These are phyloP conservation scores for Penicillium mononematosum DNA, from an alignment of 495 filamentous ascomycete genomes.

Conservation along the genomic window DNA sequence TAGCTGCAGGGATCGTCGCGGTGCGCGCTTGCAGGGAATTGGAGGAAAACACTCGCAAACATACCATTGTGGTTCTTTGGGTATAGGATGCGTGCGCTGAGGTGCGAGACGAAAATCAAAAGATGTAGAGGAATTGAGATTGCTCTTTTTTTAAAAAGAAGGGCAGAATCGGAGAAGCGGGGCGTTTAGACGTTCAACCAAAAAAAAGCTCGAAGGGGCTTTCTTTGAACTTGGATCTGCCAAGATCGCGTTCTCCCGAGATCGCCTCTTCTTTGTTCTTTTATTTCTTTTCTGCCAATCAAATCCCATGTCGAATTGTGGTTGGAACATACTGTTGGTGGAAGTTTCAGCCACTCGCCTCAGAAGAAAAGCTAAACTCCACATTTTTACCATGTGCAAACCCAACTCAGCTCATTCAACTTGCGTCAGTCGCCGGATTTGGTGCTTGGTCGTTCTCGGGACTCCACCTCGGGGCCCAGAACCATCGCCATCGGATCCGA, in stretches of 20 bases:
- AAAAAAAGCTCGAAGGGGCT: neutral
- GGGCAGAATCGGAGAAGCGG: neutral
- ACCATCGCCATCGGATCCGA: neutral
- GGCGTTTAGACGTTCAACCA: neutral
- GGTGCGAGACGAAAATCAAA: neutral
- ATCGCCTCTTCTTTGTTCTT: neutral
- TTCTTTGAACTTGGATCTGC: neutral
- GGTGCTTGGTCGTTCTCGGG: neutral
- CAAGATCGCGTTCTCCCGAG: neutral
- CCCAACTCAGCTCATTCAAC: neutral
- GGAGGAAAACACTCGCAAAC: neutral
- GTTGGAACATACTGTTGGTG: too few species aligned
- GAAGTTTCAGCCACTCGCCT: too few species aligned
- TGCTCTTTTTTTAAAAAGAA: neutral
- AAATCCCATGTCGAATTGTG: too few species aligned
- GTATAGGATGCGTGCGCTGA: neutral
- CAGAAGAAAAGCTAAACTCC: too few species aligned
- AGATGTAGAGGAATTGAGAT: neutral
- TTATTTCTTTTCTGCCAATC: too few species aligned
- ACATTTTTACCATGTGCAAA: neutral
- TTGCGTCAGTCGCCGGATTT: neutral
- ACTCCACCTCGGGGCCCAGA: constrained; percentile 1
- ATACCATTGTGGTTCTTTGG: constrained; percentile 6
- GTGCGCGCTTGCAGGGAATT: neutral
- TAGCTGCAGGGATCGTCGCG: constrained; percentile 1